A percentile compares a stretch with the other conserved stretches of the same genome.
Evolutionary conservation across 2,329 filamentous ascomycete genomes (phyloP).

Genomic region (Trichoderma breve): DNA sequence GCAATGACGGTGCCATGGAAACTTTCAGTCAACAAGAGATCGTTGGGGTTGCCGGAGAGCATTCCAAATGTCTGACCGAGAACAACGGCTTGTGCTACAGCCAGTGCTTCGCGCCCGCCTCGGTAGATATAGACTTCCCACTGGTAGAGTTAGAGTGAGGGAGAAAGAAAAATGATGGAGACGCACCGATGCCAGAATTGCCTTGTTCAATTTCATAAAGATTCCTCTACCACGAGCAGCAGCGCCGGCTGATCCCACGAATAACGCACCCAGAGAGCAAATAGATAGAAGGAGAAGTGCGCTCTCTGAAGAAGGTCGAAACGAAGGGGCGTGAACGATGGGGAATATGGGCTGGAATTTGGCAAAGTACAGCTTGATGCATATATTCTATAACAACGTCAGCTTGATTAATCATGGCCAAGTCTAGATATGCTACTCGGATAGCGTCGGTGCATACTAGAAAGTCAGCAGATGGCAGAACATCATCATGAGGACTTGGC

Average conservation of each 20-base stretch:
- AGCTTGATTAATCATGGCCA: background rate
- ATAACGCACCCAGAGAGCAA: conserved; percentile 38
- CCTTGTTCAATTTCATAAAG: conserved; percentile 22
- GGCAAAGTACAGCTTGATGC: conserved; percentile 25
- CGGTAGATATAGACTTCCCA: conserved; percentile 10
- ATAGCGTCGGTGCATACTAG: conserved; percentile 11
- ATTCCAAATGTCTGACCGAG: conserved; percentile 23
- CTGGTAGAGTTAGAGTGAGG: background rate
- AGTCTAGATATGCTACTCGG: background rate
- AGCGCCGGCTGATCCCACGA: conserved; percentile 33
- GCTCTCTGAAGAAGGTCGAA: conserved; percentile 28
- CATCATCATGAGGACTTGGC: background rate
- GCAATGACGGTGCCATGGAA: conserved; percentile 23
- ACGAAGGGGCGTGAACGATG: conserved; percentile 22
- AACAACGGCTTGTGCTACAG: conserved; percentile 16
- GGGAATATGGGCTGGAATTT: conserved; percentile 26
- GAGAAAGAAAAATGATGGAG: background rate
- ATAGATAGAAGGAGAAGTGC: conserved; percentile 36
- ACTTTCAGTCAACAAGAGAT: conserved; percentile 19
- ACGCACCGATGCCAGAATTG: conserved; percentile 21
- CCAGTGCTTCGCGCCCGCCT: conserved; percentile 5
- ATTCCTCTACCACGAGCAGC: conserved; percentile 26
- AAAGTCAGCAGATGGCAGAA: conserved; percentile 24
- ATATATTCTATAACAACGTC: conserved; percentile 23
- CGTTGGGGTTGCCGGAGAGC: conserved; percentile 20